These are phyloP conservation scores for Ustilaginoidea virens DNA, from an alignment of 2,329 filamentous ascomycete species.

Conservation along the genomic window DNA sequence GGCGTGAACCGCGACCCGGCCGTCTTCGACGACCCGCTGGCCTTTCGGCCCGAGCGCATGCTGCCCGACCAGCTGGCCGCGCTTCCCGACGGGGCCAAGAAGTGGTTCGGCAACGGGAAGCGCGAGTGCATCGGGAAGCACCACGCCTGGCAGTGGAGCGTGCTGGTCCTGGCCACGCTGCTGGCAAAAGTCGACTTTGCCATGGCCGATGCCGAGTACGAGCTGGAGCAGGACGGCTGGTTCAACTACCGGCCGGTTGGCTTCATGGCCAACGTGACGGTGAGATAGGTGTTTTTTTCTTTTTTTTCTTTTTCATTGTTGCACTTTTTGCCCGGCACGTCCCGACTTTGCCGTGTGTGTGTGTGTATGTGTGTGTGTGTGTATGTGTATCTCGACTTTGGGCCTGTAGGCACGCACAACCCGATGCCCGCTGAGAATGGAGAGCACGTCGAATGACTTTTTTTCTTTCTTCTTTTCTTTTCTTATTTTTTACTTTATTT, in stretches of 20 bases:
- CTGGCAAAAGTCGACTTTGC: constrained; percentile 31
- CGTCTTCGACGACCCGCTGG: constrained; percentile 30
- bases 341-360: no score
- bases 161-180: constrained; percentile 25
- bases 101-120: constrained; percentile 37
- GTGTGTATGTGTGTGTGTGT: no score
- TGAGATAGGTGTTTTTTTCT: no score
- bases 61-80: constrained; percentile 26
- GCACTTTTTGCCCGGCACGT: no score
- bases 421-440: no score
- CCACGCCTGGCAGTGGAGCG: constrained; percentile 30
- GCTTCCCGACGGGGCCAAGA: constrained; percentile 29
- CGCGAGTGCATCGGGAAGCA: constrained; percentile 34
- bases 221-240: constrained; percentile 31
- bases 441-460: no score
- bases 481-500: no score
- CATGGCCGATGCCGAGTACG: constrained; percentile 22
- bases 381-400: no score
- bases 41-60: constrained; percentile 33
- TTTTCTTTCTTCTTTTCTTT: no score
- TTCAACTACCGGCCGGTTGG: constrained; percentile 35
- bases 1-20: constrained; percentile 33
- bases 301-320: no score
- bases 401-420: no score
- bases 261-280: constrained; percentile 27